Conservation (phyloP, 2,329 filamentous ascomycete species). For the Alternaria tenuissima region DNA sequence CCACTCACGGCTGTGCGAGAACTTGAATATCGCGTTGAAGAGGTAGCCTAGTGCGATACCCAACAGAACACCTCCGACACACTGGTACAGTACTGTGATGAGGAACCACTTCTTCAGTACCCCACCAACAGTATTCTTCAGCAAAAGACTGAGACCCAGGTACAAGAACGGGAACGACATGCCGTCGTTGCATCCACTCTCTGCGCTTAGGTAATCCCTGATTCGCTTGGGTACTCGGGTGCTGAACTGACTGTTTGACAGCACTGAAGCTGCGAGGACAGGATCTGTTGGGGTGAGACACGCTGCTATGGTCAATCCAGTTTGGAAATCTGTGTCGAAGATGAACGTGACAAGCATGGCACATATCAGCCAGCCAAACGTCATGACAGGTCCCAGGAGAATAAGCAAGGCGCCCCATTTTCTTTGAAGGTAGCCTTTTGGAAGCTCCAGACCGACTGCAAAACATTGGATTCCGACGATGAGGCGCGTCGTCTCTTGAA, state of each 20-base stretch:
- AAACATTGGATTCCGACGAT: slow-evolving; percentile 57
- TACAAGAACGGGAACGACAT: slow-evolving; percentile 66
- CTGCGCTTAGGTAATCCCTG: slow-evolving; percentile 61
- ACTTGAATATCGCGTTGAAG: slow-evolving; percentile 60
- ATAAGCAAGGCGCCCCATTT: slow-evolving; percentile 62
- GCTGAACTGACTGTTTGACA: slow-evolving; percentile 63
- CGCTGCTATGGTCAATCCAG: slow-evolving; percentile 61
- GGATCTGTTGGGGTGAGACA: slow-evolving; percentile 67
- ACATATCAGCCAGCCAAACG: slow-evolving; percentile 58
- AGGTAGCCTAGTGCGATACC: slow-evolving; percentile 58
- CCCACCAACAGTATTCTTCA: slow-evolving; percentile 47
- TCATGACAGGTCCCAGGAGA: slow-evolving; percentile 62
- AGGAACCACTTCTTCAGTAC: slow-evolving; percentile 62
- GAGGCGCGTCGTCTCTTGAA: slow-evolving; percentile 55
- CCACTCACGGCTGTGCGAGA: slow-evolving; percentile 56
- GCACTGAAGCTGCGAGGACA: slow-evolving; percentile 62
- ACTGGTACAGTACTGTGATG: slow-evolving; percentile 65
- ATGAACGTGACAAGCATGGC: slow-evolving; percentile 57
- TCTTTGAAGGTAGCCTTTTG: slow-evolving; percentile 57
- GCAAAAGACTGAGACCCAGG: slow-evolving; percentile 58
- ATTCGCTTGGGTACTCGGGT: slow-evolving; percentile 61
- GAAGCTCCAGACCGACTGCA: slow-evolving; percentile 50
- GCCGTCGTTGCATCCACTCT: slow-evolving; percentile 65
- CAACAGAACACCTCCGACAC: slow-evolving; percentile 57
- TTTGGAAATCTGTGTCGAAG: slow-evolving; percentile 56